Base-by-base conservation (phyloP, 352 stramenopile species). In the Phytophthora pini region DNA sequence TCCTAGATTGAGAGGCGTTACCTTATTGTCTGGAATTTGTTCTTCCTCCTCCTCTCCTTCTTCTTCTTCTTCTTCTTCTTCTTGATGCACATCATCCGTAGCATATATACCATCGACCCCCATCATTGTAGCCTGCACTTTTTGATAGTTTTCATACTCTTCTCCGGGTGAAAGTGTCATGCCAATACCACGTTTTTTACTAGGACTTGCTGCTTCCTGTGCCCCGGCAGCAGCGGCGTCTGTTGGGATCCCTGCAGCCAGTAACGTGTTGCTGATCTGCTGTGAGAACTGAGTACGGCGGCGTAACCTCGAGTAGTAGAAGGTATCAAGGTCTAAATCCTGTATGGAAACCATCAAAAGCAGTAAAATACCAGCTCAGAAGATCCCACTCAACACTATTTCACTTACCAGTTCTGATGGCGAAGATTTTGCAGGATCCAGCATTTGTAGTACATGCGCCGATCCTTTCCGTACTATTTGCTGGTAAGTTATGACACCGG, bases 141-240 rank as follows among this genome's bases (percentile, higher is more conserved):
- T 88, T 56, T 87, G 75, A 54, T 87, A 88, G 45, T 90, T 84
- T 68, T 88, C 81, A 46, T 88, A 90, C 41, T 90, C 81, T 58
- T 90, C 81, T 20, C 79, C 81, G 1, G 81, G 81, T 20, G 81
- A 90, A 29, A 90, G 79, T 15, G 81, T 83, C 79, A 90, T 84
- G 56, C 70, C 76, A 36, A 90, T 84, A 40, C 79, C 72, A 9
- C 81, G 72, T 24, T 54, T 67, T 70, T 79, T 76, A 12, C 67
- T 76, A 0, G 70, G 76, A 48, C 76, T 75, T 51, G 51, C 54
- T 10, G 75, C 52, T 24, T 76, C 61, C 36, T 60, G 54, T 39
- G 53, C 38, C 2, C 59, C 50, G 13, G 61, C 56, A 22, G 68
- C n/a, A 47, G 60, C 61, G 11, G 55, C 61, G 45, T 86, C 61